phyloP scores from a whole-genome alignment of 176 grass and related monocot species.

The Ampelocalamus luodianensis region DNA sequence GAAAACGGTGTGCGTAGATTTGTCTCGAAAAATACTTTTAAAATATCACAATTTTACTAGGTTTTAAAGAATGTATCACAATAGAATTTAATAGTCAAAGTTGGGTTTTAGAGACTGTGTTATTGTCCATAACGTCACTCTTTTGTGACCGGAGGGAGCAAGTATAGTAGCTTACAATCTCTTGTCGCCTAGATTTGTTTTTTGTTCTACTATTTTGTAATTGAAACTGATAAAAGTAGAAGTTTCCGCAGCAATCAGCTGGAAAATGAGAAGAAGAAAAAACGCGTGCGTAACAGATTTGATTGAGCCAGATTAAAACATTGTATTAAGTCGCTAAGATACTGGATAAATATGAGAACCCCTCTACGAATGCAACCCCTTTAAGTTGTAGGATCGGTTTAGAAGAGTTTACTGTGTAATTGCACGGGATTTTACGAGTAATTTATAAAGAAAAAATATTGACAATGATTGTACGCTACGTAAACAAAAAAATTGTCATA shows the following conservation, averaged over 20 bases:
- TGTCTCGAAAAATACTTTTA: too few species aligned
- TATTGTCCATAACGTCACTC: rapidly evolving
- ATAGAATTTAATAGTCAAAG: too few species aligned
- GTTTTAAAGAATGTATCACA: too few species aligned
- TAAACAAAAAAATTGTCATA: neutral
- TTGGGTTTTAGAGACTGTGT: too few species aligned
- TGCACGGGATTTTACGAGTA: neutral
- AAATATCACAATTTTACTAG: too few species aligned
- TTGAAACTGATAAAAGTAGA: neutral
- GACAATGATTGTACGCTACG: neutral
- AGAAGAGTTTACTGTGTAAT: neutral
- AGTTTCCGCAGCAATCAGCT: neutral
- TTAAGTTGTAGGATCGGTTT: neutral
- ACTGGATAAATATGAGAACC: neutral
- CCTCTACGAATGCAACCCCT: neutral
- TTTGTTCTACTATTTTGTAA: neutral
- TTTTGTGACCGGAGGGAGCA: too few species aligned
- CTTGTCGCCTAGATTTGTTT: neutral
- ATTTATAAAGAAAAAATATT: neutral
- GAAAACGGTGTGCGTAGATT: too few species aligned
- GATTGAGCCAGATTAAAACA: neutral
- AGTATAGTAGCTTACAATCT: neutral
- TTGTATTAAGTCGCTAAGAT: neutral
- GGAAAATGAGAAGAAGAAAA: neutral
- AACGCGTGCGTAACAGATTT: neutral